phyloP scores from a whole-genome alignment of 768 basidiomycete genomes.

The Lactarius vividus region DNA sequence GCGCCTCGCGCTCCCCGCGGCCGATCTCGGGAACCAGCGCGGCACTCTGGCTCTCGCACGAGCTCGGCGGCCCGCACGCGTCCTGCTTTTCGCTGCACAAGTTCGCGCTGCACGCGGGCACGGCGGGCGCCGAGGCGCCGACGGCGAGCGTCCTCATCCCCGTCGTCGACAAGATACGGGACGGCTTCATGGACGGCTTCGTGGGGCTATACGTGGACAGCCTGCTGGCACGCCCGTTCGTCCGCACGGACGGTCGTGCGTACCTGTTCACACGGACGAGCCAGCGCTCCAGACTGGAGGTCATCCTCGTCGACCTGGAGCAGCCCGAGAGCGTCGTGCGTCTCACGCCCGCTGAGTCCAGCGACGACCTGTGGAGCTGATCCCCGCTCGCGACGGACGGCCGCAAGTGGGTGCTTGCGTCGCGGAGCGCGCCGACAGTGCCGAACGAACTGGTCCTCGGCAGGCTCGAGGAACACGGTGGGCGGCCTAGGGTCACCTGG shows the following conservation, averaged over 20 bases:
- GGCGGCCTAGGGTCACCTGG: conserved; percentile 18
- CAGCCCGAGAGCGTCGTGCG: conserved; percentile 12
- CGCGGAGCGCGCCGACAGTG: conserved; percentile 24
- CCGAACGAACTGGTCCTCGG: conserved; percentile 30
- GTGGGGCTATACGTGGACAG: conserved; percentile 36
- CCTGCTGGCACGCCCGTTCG: conserved; percentile 31
- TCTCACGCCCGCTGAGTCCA: conserved; percentile 11
- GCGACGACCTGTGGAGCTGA: conserved; percentile 26
- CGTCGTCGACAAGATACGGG: conserved; percentile 20
- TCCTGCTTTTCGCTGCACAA: conserved; percentile 32
- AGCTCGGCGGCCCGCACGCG: conserved; percentile 34
- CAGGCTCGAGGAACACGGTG: conserved; percentile 17
- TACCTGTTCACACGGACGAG: conserved; percentile 28
- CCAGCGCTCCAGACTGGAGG: conserved; percentile 25
- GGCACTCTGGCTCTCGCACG: conserved; percentile 34
- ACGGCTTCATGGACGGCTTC: conserved; percentile 29
- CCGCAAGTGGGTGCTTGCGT: conserved; percentile 21
- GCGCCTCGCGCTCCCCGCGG: conserved; percentile 29
- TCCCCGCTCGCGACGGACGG: conserved; percentile 26
- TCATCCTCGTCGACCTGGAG: conserved; percentile 29
- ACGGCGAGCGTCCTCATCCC: conserved; percentile 26
- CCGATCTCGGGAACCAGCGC: conserved; percentile 8
- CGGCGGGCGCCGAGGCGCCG: no score
- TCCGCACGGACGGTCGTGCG: conserved; percentile 18
- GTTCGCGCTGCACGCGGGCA: not conserved